Conservation (phyloP, 805 yeast species). For the Wickerhamiella kurtzmanii region DNA sequence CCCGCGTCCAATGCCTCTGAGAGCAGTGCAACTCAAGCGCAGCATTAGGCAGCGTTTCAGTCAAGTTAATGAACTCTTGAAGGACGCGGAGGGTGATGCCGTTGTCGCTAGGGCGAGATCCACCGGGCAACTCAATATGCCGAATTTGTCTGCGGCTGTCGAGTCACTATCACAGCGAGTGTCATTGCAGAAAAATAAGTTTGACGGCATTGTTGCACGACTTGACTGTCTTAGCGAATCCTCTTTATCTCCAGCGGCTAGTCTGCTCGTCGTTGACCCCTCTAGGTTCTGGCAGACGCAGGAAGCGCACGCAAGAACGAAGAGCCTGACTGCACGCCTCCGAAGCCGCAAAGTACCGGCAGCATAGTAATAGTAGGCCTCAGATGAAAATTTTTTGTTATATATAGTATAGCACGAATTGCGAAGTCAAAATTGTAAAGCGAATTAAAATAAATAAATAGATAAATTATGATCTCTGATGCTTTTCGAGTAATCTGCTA, state of each 20-base stretch:
- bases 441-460: too few relatives aligned
- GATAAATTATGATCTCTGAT: not conserved
- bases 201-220: not conserved
- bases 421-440: not conserved
- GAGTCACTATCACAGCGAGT: not conserved
- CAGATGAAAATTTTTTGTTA: too few relatives aligned
- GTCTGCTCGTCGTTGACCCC: not conserved
- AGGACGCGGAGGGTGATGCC: not conserved
- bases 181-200: not conserved
- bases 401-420: too few relatives aligned
- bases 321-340: not conserved
- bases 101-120: not conserved
- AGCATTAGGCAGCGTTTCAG: constrained; percentile 1
- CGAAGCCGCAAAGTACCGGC: not conserved
- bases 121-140: not conserved
- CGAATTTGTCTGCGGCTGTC: not conserved
- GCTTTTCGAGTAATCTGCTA: not conserved
- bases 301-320: not conserved
- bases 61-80: not conserved
- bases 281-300: not conserved
- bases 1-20: constrained; percentile 5
- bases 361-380: too few relatives aligned
- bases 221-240: not conserved
- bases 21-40: constrained; percentile 6
- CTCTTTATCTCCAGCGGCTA: not conserved